Evolutionary conservation across 441 rosid genomes (phyloP), one percentile per base, ranked within the genome.

Genomic region (Erysimum cheiri): DNA sequence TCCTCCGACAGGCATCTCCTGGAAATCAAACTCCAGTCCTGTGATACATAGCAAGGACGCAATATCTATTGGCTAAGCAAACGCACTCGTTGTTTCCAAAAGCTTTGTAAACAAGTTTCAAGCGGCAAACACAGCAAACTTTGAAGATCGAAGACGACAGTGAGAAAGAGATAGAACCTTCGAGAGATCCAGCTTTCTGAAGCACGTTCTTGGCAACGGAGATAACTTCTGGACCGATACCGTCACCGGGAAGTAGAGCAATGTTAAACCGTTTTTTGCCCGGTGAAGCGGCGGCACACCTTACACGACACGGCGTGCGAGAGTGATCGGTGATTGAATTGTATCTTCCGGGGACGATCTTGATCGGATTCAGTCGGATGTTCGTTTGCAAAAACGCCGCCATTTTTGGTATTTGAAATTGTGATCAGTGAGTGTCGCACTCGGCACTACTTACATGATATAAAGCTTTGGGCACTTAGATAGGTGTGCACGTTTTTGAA

Each of bases 1-100:
- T 80, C 98, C 98, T 55, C 97, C 96, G 73, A 93, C 73, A 0
- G 95, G 93, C 96, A 88, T 89, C 83, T 93, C 93, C 63, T 83
- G 87, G 69, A 91, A 91, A 36, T 64, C 70, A 71, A 93, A 93
- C 28, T 85, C 87, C 82, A 93, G 80, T 53, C 94, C 98, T 73
- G 61, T 90, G 63, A 56, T 31, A 62, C 4, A 64, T 19, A 15
- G 28, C 44, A 48, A 22, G 14, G n/a, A 72, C n/a, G 2, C 37
- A 31, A 10, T 17, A 4, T 39, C 35, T 47, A 24, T 49, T 37
- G 9, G 46, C 47, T 19, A 40, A 39, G 64, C 6, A 31, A 40
- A 3, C 26, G 28, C 71, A 15, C 58, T 8, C 1, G 11, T 26
- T n/a, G 46, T 47, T 64, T n/a, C 12, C 19, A 5, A 48, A 33